phyloP scores from a whole-genome alignment of 2,329 filamentous ascomycete genomes.

The Sclerotinia trifoliorum region DNA sequence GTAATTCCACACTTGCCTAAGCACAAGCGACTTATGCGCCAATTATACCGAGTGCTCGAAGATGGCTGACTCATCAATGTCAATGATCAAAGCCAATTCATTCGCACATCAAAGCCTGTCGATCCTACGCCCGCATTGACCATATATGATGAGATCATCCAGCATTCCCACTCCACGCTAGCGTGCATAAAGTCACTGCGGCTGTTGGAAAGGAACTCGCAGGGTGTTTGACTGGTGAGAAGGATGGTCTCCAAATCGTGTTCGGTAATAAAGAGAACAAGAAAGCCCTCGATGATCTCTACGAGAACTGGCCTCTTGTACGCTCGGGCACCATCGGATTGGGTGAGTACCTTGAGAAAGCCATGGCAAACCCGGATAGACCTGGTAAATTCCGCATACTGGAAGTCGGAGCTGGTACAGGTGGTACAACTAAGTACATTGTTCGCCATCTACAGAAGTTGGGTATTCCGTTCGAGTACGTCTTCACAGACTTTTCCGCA shows the following conservation, averaged over 20 bases:
- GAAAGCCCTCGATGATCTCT: neutral
- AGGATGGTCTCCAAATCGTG: conserved; percentile 31
- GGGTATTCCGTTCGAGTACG: neutral
- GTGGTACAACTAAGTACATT: neutral
- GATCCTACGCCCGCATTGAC: conserved; percentile 21
- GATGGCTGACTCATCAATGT: conserved; percentile 31
- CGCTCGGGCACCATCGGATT: neutral
- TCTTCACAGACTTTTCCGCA: neutral
- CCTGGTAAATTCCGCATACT: neutral
- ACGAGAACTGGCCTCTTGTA: neutral
- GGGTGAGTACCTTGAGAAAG: neutral
- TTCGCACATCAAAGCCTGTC: conserved; percentile 26
- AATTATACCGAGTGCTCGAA: conserved; percentile 37
- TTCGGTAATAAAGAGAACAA: conserved; percentile 30
- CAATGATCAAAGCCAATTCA: conserved; percentile 5
- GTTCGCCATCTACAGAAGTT: neutral
- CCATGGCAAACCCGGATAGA: neutral
- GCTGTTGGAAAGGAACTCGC: conserved; percentile 29
- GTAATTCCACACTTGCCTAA: conserved; percentile 30
- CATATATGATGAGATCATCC: conserved; percentile 37
- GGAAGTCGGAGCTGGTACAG: neutral
- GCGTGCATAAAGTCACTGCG: conserved; percentile 29
- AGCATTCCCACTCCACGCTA: conserved; percentile 39
- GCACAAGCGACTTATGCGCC: conserved; percentile 36
- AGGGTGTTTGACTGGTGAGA: conserved; percentile 30